These are phyloP conservation scores for Penicillium manginii DNA, from an alignment of 495 filamentous ascomycete genomes.

Conservation along the genomic window DNA sequence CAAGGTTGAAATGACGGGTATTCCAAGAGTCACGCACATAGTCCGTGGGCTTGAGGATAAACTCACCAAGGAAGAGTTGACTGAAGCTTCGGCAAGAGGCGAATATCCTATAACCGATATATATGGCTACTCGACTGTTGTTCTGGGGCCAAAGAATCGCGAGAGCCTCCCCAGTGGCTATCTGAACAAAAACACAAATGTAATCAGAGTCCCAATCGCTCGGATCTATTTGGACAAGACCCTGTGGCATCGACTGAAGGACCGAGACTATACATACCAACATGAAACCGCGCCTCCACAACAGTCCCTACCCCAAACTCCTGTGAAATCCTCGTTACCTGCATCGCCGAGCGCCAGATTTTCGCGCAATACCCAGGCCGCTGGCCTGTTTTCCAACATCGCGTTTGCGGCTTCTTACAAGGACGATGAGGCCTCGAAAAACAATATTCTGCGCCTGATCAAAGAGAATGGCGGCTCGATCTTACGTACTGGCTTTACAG, in stretches of 20 bases:
- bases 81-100: conserved; percentile 28
- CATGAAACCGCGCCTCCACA: conserved; percentile 20
- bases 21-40: conserved; percentile 51
- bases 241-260: conserved; percentile 54
- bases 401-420: conserved; percentile 78
- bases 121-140: conserved; percentile 46
- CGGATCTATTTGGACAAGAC: conserved; percentile 54
- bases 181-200: conserved; percentile 32
- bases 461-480: conserved; percentile 70
- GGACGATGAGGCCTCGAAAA: conserved; percentile 55
- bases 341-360: conserved; percentile 45
- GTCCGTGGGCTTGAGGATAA: conserved; percentile 49
- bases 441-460: conserved; percentile 54
- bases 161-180: conserved; percentile 45
- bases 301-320: conserved; percentile 39
- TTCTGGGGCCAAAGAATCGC: conserved; percentile 51
- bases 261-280: conserved; percentile 41
- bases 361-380: conserved; percentile 40
- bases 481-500: conserved; percentile 77
- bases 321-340: conserved; percentile 45
- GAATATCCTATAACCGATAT: conserved; percentile 48
- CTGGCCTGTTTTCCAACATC: conserved; percentile 71
- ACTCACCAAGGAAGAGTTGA: conserved; percentile 39
- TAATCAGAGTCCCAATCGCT: conserved; percentile 48
- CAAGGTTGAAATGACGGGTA: conserved; percentile 52